phyloP scores from a whole-genome alignment of 176 grass and related monocot species.

The Zizania latifolia region DNA sequence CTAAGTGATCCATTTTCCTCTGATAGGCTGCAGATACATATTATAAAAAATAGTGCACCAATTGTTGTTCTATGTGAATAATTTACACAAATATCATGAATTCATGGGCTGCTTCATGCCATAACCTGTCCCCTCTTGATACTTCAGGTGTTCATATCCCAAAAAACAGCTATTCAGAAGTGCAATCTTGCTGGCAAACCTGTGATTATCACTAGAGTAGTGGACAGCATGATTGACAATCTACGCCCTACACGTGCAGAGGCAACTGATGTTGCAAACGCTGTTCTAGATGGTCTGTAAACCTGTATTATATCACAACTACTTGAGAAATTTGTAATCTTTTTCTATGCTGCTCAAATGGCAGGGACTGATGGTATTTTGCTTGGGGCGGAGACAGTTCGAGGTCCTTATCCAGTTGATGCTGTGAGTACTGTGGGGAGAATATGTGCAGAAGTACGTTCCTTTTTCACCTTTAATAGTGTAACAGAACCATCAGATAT shows the following conservation, averaged over 20 bases:
- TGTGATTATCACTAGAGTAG: slow-evolving; percentile 85
- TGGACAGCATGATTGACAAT: slow-evolving; percentile 96
- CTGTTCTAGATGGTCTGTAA: slow-evolving; percentile 78
- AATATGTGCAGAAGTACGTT: slow-evolving; percentile 86
- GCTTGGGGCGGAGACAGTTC: slow-evolving; percentile 86
- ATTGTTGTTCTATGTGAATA: not conserved
- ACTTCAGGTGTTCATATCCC: slow-evolving; percentile 84
- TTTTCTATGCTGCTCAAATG: slow-evolving; percentile 7
- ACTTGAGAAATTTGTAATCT: not conserved
- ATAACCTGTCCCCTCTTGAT: slow-evolving; percentile 29
- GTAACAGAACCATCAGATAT: not conserved
- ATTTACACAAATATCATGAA: not conserved
- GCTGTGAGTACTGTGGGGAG: slow-evolving; percentile 80
- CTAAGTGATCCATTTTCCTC: not conserved
- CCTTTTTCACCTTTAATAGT: slow-evolving; percentile 9
- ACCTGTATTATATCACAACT: slow-evolving; percentile 5
- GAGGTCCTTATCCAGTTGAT: slow-evolving; percentile 92
- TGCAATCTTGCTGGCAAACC: slow-evolving; percentile 90
- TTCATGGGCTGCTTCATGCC: not conserved
- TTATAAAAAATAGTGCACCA: not conserved
- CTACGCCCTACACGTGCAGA: slow-evolving; percentile 95
- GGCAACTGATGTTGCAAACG: slow-evolving; percentile 97
- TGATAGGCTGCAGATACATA: not conserved
- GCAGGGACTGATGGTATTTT: slow-evolving; percentile 96
- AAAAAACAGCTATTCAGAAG: slow-evolving; percentile 76